These are phyloP conservation scores for Pneumocystis sp. DNA, from an alignment of 1,139 yeast genomes.

Conservation along the genomic window DNA sequence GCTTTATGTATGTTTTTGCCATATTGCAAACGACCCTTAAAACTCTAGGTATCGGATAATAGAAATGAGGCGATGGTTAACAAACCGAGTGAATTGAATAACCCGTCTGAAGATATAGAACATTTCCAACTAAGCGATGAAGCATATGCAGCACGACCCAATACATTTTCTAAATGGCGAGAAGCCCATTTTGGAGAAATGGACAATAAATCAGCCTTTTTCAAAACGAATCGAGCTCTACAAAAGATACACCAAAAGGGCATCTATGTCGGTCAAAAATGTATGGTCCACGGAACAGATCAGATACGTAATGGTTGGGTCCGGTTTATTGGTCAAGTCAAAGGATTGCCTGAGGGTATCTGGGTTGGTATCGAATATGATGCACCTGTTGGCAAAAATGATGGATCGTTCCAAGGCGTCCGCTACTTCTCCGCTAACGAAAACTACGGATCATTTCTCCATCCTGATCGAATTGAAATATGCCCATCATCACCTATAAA, in stretches of 20 bases:
- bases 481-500: conserved; percentile 15
- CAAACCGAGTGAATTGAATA: conserved; percentile 23
- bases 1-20: neutral
- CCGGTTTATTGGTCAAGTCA: conserved; percentile 50
- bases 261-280: conserved; percentile 24
- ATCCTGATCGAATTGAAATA: conserved; percentile 24
- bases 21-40: neutral
- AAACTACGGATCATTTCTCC: conserved; percentile 34
- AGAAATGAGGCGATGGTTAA: neutral
- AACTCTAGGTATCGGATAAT: neutral
- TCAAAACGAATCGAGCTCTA: conserved; percentile 17
- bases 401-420: conserved; percentile 56
- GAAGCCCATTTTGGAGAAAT: conserved; percentile 32
- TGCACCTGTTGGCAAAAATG: conserved; percentile 54
- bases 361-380: conserved; percentile 77
- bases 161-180: conserved; percentile 69
- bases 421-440: conserved; percentile 44
- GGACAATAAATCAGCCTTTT: conserved; percentile 11
- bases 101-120: neutral
- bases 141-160: conserved; percentile 46
- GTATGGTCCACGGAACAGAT: conserved; percentile 30
- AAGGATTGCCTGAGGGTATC: conserved; percentile 29
- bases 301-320: conserved; percentile 46
- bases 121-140: conserved; percentile 23
- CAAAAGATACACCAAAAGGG: conserved; percentile 22